Base-by-base conservation (phyloP, 352 stramenopile species). In the Thraustochytrium sp. region DNA sequence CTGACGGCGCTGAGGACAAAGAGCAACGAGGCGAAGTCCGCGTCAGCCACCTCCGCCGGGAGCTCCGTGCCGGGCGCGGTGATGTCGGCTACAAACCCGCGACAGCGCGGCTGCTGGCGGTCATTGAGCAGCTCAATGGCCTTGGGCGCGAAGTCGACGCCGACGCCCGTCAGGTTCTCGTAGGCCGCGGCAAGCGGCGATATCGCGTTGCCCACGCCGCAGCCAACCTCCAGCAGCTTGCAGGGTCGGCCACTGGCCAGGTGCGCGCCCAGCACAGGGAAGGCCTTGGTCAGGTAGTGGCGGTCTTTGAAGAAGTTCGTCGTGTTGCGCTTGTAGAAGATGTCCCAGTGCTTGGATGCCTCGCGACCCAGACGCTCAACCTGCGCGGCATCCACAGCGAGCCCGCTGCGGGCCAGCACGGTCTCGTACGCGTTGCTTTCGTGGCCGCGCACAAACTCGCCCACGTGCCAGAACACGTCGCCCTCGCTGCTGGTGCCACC, bases 271-370 rank as follows among this genome's bases (percentile, higher is more conserved):
- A 89, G 56, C 54, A 87, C 82, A 18, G 86, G 85, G 38, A 88
- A 89, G 3, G 76, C 84, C 37, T 84, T 82, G 18, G 62, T 59
- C 23, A 89, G 54, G 68, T 89, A 89, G 56, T 89, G 86, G 18
- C 87, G 51, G 64, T 89, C 86, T 74, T 89, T 89, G 76, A 89
- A 89, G 59, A 89, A 89, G 37, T 85, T 89, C 18, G 51, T 77
- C 26, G 48, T 68, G 62, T 89, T 88, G 8, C 86, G 65, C 37
- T 76, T 26, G 76, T 89, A 89, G 44, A 89, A 89, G 9, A 72
- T 74, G 65, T 89, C 85, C 87, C 87, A 89, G 53, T 80, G 18
- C 34, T 51, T 46, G 8, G 68, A 5, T 5, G 68, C 68, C 42
- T 80, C 48, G 44, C 36, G 31, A 13, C 76, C 68, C 11, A 61